A percentile compares a stretch with the other conserved stretches of the same genome.
Conservation (phyloP, 345 rosid genomes). For the thale cress (Arabidopsis thaliana) region DNA sequence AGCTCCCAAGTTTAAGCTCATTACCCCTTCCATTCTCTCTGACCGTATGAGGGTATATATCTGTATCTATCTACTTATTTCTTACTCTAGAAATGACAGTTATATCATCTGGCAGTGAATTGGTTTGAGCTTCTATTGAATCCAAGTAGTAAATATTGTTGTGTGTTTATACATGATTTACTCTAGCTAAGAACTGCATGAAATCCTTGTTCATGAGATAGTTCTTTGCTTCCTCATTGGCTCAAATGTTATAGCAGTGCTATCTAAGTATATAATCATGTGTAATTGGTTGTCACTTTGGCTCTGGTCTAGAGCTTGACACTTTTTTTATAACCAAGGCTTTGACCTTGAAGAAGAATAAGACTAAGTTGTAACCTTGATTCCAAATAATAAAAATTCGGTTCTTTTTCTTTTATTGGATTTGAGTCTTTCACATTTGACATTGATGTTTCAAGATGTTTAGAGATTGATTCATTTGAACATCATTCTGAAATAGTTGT, state of each 20-base stretch:
- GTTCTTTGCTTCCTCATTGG: not conserved
- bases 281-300: not conserved
- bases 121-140: not conserved
- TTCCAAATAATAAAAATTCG: too few species aligned
- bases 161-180: not conserved
- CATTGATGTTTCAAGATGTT: too few species aligned
- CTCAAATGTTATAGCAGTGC: not conserved
- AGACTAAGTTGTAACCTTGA: too few species aligned
- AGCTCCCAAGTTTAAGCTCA: conserved; percentile 82
- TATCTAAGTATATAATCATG: not conserved
- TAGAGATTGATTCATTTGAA: too few species aligned
- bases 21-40: conserved; percentile 84
- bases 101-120: not conserved
- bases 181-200: not conserved
- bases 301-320: too few species aligned
- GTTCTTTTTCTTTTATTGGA: too few species aligned
- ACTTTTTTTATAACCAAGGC: too few species aligned
- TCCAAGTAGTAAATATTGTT: not conserved
- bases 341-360: too few species aligned
- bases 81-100: not conserved
- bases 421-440: too few species aligned
- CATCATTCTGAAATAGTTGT: too few species aligned
- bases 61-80: too few species aligned
- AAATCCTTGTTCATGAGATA: not conserved
- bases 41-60: conserved; percentile 74